Percentiles rank a stretch among this genome's conserved stretches.
These are phyloP conservation scores for Ogataea neopini DNA, from an alignment of 805 yeast species.

Conservation along the genomic window DNA sequence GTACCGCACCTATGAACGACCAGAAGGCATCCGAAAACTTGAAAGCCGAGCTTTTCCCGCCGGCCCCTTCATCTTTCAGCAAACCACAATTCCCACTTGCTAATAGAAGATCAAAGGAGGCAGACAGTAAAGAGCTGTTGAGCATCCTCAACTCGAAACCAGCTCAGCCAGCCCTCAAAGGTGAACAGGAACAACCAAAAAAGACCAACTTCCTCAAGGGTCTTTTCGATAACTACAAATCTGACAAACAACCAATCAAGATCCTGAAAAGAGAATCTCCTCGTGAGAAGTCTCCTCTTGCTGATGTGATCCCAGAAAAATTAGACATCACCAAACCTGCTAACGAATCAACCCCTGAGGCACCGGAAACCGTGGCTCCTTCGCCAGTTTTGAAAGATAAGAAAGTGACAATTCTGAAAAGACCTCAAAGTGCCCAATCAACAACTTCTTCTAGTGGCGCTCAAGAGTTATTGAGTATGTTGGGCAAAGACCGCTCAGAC, in stretches of 20 bases:
- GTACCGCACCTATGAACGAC: constrained; percentile 8
- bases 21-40: constrained; percentile 11
- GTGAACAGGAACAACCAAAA: constrained; percentile 5
- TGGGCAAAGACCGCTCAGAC: constrained; percentile 1
- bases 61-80: constrained; percentile 34
- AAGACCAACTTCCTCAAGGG: constrained; percentile 21
- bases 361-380: constrained; percentile 6
- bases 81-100: constrained; percentile 34
- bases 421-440: constrained; percentile 13
- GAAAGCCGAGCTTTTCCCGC: constrained; percentile 24
- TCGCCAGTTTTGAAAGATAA: constrained; percentile 8
- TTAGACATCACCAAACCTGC: constrained; percentile 22
- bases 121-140: constrained; percentile 35
- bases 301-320: constrained; percentile 1
- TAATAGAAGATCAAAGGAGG: constrained; percentile 32
- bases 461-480: constrained; percentile 7
- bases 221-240: constrained; percentile 20
- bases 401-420: constrained; percentile 12
- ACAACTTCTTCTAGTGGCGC: constrained; percentile 1
- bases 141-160: constrained; percentile 29
- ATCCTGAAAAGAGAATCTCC: constrained; percentile 23
- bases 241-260: constrained; percentile 5
- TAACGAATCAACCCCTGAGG: constrained; percentile 3
- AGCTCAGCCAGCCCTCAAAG: neutral
- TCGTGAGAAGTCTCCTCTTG: too few relatives aligned